Percentiles rank a stretch among this genome's conserved stretches.
Evolutionary conservation across 2,329 filamentous ascomycete genomes (phyloP).

Genomic region (Cordyceps cicadae): DNA sequence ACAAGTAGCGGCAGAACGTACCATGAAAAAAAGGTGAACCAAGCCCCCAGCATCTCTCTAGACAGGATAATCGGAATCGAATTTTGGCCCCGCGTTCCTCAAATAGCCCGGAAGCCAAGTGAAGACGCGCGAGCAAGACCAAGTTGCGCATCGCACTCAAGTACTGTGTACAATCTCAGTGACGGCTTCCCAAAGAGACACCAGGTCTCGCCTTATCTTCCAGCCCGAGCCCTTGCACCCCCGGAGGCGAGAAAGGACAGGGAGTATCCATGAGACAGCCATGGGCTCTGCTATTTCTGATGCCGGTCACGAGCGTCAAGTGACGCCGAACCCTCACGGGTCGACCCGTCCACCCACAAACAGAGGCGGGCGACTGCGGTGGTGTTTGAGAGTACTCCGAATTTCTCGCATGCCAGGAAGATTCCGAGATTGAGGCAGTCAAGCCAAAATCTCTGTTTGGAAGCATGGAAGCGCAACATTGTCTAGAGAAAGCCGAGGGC

Average conservation of each 20-base stretch:
- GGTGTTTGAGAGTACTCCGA: slow-evolving; percentile 79
- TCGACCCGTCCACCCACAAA: slow-evolving; percentile 45
- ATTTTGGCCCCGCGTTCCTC: slow-evolving; percentile 37
- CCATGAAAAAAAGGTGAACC: slow-evolving; percentile 15
- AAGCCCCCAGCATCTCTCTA: slow-evolving; percentile 48
- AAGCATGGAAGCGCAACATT: slow-evolving; percentile 18
- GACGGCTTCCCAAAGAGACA: slow-evolving; percentile 74
- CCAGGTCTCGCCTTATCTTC: slow-evolving; percentile 17
- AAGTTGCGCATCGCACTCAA: slow-evolving; percentile 89
- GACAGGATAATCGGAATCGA: slow-evolving; percentile 82
- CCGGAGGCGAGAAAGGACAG: background rate
- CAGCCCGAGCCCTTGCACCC: slow-evolving; percentile 22
- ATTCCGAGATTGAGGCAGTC: slow-evolving; percentile 4
- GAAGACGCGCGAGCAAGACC: slow-evolving; percentile 24
- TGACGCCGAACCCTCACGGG: slow-evolving; percentile 76
- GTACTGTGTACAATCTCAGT: slow-evolving; percentile 79
- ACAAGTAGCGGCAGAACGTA: background rate
- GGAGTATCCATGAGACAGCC: slow-evolving; percentile 20
- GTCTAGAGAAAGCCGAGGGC: slow-evolving; percentile 13
- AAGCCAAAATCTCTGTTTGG: slow-evolving; percentile 13
- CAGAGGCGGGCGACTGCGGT: slow-evolving; percentile 33
- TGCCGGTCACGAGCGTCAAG: slow-evolving; percentile 68
- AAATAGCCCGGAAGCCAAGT: background rate
- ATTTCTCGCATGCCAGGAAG: slow-evolving; percentile 33
- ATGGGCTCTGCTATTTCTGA: slow-evolving; percentile 67